Evolutionary conservation across 2,329 filamentous ascomycete species (phyloP), one percentile per base, ranked within the genome.

Genomic region (Sporothrix curviconia): DNA sequence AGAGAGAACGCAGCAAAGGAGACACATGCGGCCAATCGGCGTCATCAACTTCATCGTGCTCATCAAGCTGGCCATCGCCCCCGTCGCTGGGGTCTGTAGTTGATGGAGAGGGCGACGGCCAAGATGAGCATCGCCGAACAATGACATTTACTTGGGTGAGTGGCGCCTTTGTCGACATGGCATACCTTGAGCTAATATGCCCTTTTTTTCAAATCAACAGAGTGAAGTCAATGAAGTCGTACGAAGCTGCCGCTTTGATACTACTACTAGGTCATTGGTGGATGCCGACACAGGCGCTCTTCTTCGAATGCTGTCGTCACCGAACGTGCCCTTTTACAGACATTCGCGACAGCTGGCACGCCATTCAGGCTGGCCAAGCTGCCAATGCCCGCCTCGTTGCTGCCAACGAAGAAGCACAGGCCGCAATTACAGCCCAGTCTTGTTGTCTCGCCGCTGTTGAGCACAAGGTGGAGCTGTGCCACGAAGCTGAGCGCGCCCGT

Each of bases 181-280:
- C n/a, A n/a, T 32, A 32, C 6, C 28, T 11, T 5, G 28, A 32
- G 28, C 28, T 32, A 6, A 6, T 32, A 32, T 32, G 28, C 28
- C 11, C 6, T 32, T 32, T 32, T 11, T 30, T 30, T 52, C 6
- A 8, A 30, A 43, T 14, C 4, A 7, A 17, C n/a, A 63, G 60
- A 37, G 58, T 25, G 62, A 64, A 14, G 49, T 64, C 36, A 40
- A 64, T 15, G 57, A 58, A 4, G 61, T 56, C n/a, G 36, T 65
- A 17, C 50, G 59, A 46, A 52, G 32, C 53, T 59, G 59, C 32
- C 30, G 25, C n/a, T 53, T 42, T 8, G 56, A 52, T 22, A 32
- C 58, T 34, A 40, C 59, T 7, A 34, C 49, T 2, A 56, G 44
- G 11, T 34, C n/a, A 8, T 32, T 51, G 24, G 9, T 3, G 3